Conservation (phyloP, 441 rosid genomes). For the Euphorbia schlechtendalii region DNA sequence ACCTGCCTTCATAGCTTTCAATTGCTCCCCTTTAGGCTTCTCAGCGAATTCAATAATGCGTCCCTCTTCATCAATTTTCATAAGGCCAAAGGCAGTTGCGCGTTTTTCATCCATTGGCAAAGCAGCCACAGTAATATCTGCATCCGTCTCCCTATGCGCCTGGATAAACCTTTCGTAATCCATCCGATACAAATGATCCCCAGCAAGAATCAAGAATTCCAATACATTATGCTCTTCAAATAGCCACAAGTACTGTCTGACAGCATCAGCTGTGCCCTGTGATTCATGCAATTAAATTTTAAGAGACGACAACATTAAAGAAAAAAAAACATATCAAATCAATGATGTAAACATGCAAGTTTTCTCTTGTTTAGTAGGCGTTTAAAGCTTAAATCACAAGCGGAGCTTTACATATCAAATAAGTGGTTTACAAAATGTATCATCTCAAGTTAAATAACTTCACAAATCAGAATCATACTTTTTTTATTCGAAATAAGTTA, state of each 20-base stretch:
- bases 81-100: slow-evolving; percentile 84
- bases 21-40: slow-evolving; percentile 90
- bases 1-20: slow-evolving; percentile 77
- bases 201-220: slow-evolving; percentile 87
- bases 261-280: slow-evolving; percentile 96
- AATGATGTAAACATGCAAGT: background rate
- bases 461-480: background rate
- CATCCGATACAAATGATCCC: slow-evolving; percentile 92
- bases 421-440: background rate
- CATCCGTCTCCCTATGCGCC: slow-evolving; percentile 90
- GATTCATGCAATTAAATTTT: slow-evolving; percentile 7
- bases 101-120: slow-evolving; percentile 91
- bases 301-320: background rate
- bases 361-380: background rate
- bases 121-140: slow-evolving; percentile 96
- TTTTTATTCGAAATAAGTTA: background rate
- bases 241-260: slow-evolving; percentile 87
- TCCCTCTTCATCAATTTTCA: slow-evolving; percentile 98
- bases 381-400: background rate
- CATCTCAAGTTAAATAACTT: background rate
- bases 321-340: background rate
- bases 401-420: background rate
- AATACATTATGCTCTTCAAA: slow-evolving; percentile 93
- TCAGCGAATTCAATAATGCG: slow-evolving; percentile 83
- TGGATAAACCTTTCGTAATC: slow-evolving; percentile 92